Base-by-base conservation (phyloP, 2,329 filamentous ascomycete species). In the Cercospora brassicicola region DNA sequence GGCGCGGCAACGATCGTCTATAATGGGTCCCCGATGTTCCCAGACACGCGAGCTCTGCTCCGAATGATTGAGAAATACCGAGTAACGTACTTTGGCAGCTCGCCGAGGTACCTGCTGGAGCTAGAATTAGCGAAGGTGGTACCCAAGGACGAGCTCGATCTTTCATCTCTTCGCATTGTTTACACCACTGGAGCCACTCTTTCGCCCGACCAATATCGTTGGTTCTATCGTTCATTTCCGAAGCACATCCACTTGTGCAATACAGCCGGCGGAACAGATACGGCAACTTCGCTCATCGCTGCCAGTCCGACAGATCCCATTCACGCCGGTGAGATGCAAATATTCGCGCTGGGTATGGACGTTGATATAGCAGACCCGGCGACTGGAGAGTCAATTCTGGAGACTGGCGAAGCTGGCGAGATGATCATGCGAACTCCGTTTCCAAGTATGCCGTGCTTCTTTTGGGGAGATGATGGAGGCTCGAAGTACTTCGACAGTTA, bases 251-350 rank as follows among this genome's bases (percentile, higher is more conserved):
- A 80, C 71, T 75, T 84, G 4, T 81, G 79, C 72, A 78, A 78
- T 62, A 78, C 82, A 4, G 82, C 82, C 4, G 83, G 83, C 18
- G 83, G 83, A 9, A 85, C 83, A 0, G 83, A 85, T 64, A 79
- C 82, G 10, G 81, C 79, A 1, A 82, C 81, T 2, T 82, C 79
- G 1, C 81, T 80, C 68, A 76, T 82, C 67, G 80, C 81, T n/a
- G 79, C 77, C 31, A 81, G 83, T 67, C 81, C 81, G 0, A 78
- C 78, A 6, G 80, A 80, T 7, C 80, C 80, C 0, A 74, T 84
- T 0, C 78, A 82, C 67, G 76, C 79, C 0, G 82, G 82, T 15
- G 64, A 69, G 36, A 72, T 72, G 71, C 81, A 83, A 66, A 77
- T 83, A 45, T 79, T 79, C 57, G 80, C 79, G 9, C 75, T 84